Evolutionary conservation across 2,329 filamentous ascomycete species (phyloP), one percentile per base, ranked within the genome.

Genomic region (Dichotomopilus funicola): DNA sequence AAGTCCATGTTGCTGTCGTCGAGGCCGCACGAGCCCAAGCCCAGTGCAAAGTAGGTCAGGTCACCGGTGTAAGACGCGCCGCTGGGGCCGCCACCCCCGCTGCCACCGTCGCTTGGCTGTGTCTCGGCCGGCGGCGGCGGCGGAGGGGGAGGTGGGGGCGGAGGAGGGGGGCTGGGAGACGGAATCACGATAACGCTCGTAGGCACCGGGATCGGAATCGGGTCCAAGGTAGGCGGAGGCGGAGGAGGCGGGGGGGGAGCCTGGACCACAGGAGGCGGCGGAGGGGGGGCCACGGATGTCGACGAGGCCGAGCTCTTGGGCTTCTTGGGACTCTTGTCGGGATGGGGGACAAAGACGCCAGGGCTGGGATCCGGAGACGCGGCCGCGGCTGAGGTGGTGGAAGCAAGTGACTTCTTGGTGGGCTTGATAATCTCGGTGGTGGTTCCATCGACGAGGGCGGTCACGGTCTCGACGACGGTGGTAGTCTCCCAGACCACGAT

Each of bases 31-130:
- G 85, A 72, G 57, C 86, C 86, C 7, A 87, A 67, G 43, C 86
- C 89, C 48, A 86, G 75, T 42, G 76, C 72, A 73, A 88, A 95
- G 76, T 82, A 91, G 57, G 89, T 94, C 62, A 89, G 77, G 49
- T 91, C 80, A 59, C 88, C 89, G 0, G 67, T 66, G 73, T 71
- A 70, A 70, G 76, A 35, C 63, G 59, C 53, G 34, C 64, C 54
- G 64, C 59, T 60, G 54, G 58, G 37, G 54, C 49, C 9, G 59
- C 51, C 36, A 61, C 44, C 40, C 60, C 56, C 43, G 41, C 41
- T n/a, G 34, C 33, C 27, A 40, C 10, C 10, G 40, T 38, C n/a
- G n/a, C 19, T 27, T 27, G 36, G 9, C 19, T 10, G 50, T n/a
- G 19, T 48, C 56, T 27, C 35, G 34, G 44, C 33, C 9, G 33